Conservation (phyloP, 2,329 filamentous ascomycete genomes). For the Decorospora gaudefroyi region DNA sequence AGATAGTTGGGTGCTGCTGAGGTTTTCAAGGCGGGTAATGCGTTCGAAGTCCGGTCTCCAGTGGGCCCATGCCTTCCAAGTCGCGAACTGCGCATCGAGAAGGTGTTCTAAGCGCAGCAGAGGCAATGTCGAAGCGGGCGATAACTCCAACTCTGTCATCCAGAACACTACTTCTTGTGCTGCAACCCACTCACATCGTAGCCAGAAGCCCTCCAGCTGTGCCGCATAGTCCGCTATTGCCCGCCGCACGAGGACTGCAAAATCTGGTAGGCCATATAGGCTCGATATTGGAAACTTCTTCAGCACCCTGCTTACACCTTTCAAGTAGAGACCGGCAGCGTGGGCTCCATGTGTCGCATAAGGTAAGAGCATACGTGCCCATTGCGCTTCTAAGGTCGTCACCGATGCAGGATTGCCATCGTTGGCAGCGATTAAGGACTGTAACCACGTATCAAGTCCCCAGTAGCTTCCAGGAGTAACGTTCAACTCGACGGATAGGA, state of each 20-base stretch:
- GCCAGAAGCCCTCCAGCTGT: constrained; percentile 33
- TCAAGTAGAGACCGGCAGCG: constrained; percentile 32
- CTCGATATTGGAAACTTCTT: constrained; percentile 16
- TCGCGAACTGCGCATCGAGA: constrained; percentile 32
- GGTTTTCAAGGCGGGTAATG: constrained; percentile 17
- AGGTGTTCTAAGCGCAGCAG: constrained; percentile 24
- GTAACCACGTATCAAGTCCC: constrained; percentile 36
- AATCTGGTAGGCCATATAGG: constrained; percentile 30
- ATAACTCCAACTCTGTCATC: constrained; percentile 23
- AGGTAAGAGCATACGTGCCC: constrained; percentile 32
- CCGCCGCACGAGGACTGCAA: constrained; percentile 25
- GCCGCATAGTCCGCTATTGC: constrained; percentile 29
- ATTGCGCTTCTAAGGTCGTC: constrained; percentile 34
- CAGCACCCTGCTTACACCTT: constrained; percentile 29
- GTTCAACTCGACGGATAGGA: constrained; percentile 32
- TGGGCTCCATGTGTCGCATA: constrained; percentile 29
- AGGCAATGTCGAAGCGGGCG: constrained; percentile 13
- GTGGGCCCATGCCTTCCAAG: constrained; percentile 38
- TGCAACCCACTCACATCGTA: constrained; percentile 30
- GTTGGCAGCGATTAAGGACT: constrained; percentile 39
- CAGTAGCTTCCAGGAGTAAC: constrained; percentile 35
- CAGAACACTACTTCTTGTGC: constrained; percentile 30
- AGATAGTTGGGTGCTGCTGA: constrained; percentile 19
- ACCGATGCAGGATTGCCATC: constrained; percentile 28
- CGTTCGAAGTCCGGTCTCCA: constrained; percentile 36